phyloP scores from a whole-genome alignment of 345 rosid species.

The Corymbia maculata region DNA sequence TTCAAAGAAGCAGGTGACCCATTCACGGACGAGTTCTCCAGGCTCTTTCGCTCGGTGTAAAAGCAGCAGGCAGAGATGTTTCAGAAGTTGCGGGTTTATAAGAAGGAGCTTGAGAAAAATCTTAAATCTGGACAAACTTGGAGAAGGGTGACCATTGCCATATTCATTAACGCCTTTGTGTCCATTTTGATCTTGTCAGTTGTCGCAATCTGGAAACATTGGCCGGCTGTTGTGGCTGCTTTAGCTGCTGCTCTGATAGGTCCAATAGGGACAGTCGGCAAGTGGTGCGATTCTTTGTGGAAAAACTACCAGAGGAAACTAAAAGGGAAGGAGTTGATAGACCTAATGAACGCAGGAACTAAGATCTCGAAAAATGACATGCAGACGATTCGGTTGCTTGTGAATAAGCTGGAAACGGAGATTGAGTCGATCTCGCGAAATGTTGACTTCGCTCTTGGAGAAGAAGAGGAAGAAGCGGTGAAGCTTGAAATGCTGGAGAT shows the following conservation, averaged over 20 bases:
- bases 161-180: conserved; percentile 61
- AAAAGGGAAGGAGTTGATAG: conserved; percentile 30
- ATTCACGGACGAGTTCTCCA: conserved; percentile 50
- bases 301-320: conserved; percentile 32
- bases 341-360: conserved; percentile 27
- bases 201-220: conserved; percentile 70
- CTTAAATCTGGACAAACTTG: conserved; percentile 39
- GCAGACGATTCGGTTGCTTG: conserved; percentile 42
- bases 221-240: conserved; percentile 56
- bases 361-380: conserved; percentile 38
- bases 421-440: conserved; percentile 40
- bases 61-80: conserved; percentile 39
- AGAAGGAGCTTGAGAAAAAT: conserved; percentile 54
- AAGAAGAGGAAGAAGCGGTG: conserved; percentile 39
- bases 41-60: conserved; percentile 26
- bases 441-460: conserved; percentile 38
- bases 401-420: conserved; percentile 30
- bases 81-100: conserved; percentile 22
- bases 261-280: conserved; percentile 64
- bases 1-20: conserved; percentile 64
- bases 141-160: conserved; percentile 61
- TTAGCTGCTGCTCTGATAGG: conserved; percentile 53
- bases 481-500: conserved; percentile 62
- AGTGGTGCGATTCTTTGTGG: conserved; percentile 69
- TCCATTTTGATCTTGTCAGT: conserved; percentile 67